A percentile compares a stretch with the other conserved stretches of the same genome.
These are phyloP conservation scores for Ogataea pignaliae DNA, from an alignment of 805 yeast genomes.

Conservation along the genomic window DNA sequence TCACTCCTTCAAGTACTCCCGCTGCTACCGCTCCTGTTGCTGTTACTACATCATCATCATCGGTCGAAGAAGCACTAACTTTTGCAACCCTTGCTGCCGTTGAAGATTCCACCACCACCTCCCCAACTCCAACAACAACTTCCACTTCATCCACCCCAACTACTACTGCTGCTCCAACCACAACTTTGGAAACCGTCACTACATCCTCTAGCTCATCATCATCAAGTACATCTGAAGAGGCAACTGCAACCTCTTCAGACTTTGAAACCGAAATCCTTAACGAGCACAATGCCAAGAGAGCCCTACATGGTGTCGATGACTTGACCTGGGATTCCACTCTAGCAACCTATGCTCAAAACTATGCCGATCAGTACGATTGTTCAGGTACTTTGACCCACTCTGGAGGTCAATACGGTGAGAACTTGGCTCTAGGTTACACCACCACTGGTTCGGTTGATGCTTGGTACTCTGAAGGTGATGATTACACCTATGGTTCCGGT, in stretches of 20 bases:
- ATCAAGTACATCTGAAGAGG: conserved; percentile 13
- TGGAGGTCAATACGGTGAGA: conserved; percentile 68
- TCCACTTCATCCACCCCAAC: conserved; percentile 12
- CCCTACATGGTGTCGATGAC: conserved; percentile 44
- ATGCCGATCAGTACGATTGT: conserved; percentile 53
- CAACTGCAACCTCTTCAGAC: conserved; percentile 16
- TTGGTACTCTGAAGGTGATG: conserved; percentile 65
- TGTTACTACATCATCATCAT: conserved; percentile 5
- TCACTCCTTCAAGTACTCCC: neutral
- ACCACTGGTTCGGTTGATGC: conserved; percentile 55
- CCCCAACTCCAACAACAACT: conserved; percentile 7
- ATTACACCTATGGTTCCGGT: conserved; percentile 50
- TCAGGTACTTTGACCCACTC: conserved; percentile 63
- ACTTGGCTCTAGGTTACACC: conserved; percentile 66
- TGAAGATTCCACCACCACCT: conserved; percentile 6
- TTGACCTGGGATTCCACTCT: conserved; percentile 55
- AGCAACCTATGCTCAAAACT: conserved; percentile 52
- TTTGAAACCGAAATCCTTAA: conserved; percentile 39
- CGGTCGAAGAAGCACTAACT: conserved; percentile 1
- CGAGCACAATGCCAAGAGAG: conserved; percentile 60
- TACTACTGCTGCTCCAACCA: conserved; percentile 13
- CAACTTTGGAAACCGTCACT: conserved; percentile 13
- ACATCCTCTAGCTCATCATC: conserved; percentile 17
- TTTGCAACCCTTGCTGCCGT: conserved; percentile 4
- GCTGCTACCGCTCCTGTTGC: conserved; percentile 4